Evolutionary conservation across 108 stramenopile species (phyloP), one percentile per base, ranked within the genome.

Genomic region (Cylindrotheca fusiformis): DNA sequence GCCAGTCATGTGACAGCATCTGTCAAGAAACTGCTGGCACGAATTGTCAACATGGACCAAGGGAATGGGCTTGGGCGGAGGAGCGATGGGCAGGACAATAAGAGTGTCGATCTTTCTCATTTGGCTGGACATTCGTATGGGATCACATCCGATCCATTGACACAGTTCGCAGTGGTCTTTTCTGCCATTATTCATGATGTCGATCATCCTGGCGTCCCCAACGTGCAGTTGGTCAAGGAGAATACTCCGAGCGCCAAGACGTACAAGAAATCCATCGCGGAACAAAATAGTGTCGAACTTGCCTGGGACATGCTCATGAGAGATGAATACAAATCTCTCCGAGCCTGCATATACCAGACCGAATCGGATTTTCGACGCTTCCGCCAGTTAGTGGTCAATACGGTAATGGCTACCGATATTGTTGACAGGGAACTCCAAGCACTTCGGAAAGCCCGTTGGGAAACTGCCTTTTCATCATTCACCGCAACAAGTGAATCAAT

Each of bases 141-240:
- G 8, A 69, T 75, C 8, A 69, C 62, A 27, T 53, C 50, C 19
- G 72, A 71, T 57, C 63, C 54, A 14, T 63, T 76, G 62, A 66
- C 67, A 23, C 76, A 77, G 48, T 81, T 81, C 63, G 51, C 66
- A 4, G 65, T 74, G 19, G 73, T 74, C 29, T 77, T 72, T 47
- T 67, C 68, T 27, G 76, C 72, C 28, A 36, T 77, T 22, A 77
- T 81, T 19, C 80, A 81, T 47, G 80, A 81, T 41, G 80, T 74
- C 26, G 76, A 81, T 31, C 80, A 81, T 55, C 72, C 74, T 36
- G 80, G 80, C 20, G 71, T 81, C 24, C 76, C 76, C 1, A 81
- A 81, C 46, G 59, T 71, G 14, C 60, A 63, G 23, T 72, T 81
- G 8, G 67, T 72, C 24, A 63, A 44, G 3, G 80, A 81, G 49